Percentiles rank a stretch among this genome's conserved stretches.
These are phyloP conservation scores for Lactifluus volemus DNA, from an alignment of 768 basidiomycete genomes.

Conservation along the genomic window DNA sequence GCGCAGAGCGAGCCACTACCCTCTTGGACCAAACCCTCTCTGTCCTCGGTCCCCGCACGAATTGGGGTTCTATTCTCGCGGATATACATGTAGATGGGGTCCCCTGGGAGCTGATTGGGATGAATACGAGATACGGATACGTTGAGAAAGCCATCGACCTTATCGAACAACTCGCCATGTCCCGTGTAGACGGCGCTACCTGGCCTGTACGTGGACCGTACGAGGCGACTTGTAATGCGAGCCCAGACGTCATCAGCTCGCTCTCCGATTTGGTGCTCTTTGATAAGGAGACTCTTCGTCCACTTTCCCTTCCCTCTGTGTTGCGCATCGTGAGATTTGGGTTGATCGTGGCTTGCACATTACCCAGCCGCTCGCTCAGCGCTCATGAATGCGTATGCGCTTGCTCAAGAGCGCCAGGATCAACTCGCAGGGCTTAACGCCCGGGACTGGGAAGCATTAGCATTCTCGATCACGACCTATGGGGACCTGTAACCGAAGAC, in stretches of 20 bases:
- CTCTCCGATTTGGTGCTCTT: conserved; percentile 10
- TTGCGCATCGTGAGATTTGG: conserved; percentile 30
- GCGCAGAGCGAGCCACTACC: conserved; percentile 4
- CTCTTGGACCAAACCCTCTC: conserved; percentile 23
- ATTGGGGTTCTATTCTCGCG: conserved; percentile 1
- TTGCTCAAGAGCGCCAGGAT: conserved; percentile 26
- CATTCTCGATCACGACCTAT: conserved; percentile 29
- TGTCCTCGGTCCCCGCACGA: conserved; percentile 7
- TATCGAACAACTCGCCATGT: conserved; percentile 14
- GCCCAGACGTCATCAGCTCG: conserved; percentile 10
- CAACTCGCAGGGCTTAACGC: conserved; percentile 27
- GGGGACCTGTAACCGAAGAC: conserved; percentile 8
- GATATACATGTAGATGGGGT: conserved; percentile 11
- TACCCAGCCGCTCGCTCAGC: conserved; percentile 29
- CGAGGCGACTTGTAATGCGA: not conserved
- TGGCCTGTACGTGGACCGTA: not conserved
- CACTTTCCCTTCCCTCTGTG: conserved; percentile 16
- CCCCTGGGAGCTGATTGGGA: conserved; percentile 16
- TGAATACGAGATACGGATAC: conserved; percentile 22
- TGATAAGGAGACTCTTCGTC: conserved; percentile 7
- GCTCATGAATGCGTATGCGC: conserved; percentile 39
- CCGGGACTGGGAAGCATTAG: conserved; percentile 40
- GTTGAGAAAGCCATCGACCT: conserved; percentile 24
- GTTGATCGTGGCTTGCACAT: conserved; percentile 29
- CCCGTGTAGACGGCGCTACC: conserved; percentile 8